Percentiles rank a stretch among this genome's conserved stretches.
Conservation (phyloP, 1,139 yeast species). For the Cylindricascospora bacillispora region DNA sequence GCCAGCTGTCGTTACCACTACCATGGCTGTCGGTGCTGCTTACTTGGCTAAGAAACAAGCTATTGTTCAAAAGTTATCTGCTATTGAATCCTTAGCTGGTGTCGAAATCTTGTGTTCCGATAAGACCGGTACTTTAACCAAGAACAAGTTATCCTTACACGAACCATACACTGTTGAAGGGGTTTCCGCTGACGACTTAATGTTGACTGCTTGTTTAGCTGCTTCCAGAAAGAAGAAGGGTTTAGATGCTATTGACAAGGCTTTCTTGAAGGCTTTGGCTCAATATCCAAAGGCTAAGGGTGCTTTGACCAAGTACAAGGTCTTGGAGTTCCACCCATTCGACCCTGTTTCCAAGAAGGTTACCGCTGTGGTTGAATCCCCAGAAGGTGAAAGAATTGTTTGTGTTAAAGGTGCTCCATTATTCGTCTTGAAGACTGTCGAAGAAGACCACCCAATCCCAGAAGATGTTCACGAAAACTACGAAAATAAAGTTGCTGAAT, state of each 20-base stretch:
- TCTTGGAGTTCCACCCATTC: constrained; percentile 90
- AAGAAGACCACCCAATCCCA: constrained; percentile 92
- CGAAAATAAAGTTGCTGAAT: constrained; percentile 94
- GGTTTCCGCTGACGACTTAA: constrained; percentile 92
- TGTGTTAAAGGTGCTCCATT: constrained; percentile 98
- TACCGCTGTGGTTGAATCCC: constrained; percentile 87
- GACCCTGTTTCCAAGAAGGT: constrained; percentile 97
- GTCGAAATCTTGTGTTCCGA: constrained; percentile 98
- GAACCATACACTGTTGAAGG: constrained; percentile 99
- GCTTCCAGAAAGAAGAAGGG: constrained; percentile 99
- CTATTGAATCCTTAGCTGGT: constrained; percentile 98
- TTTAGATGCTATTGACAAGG: constrained; percentile 95
- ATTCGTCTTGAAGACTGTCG: constrained; percentile 88
- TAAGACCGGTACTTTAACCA: constrained; percentile 98
- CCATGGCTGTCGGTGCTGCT: constrained; percentile 99
- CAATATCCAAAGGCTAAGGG: constrained; percentile 86
- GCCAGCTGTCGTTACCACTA: constrained; percentile 98
- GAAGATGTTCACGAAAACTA: constrained; percentile 91
- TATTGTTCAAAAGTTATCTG: constrained; percentile 95
- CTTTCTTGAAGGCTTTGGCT: constrained; percentile 85
- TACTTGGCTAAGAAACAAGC: constrained; percentile 98
- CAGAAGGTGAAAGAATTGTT: constrained; percentile 90
- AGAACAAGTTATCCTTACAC: constrained; percentile 90
- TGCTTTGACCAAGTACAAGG: constrained; percentile 91
- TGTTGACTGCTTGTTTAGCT: constrained; percentile 97